phyloP scores from a whole-genome alignment of 495 filamentous ascomycete species.

The Antarctomyces pellizariae region DNA sequence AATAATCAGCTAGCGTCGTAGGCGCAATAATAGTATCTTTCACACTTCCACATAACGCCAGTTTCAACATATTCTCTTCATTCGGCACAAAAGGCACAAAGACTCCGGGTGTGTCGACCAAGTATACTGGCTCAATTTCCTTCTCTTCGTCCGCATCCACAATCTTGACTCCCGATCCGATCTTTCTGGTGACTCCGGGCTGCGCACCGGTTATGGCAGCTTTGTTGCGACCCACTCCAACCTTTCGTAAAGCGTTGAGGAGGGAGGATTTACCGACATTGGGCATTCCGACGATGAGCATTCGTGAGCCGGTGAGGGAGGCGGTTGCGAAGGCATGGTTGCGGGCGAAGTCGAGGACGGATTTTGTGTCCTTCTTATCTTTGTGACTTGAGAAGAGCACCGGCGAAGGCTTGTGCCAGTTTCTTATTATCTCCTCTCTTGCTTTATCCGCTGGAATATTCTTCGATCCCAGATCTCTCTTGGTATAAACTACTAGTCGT shows the following conservation, averaged over 20 bases:
- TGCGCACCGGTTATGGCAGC: conserved; percentile 64
- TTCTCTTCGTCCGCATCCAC: conserved; percentile 12
- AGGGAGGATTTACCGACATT: conserved; percentile 87
- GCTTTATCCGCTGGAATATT: conserved; percentile 11
- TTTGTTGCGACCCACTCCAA: conserved; percentile 39
- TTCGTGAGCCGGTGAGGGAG: conserved; percentile 43
- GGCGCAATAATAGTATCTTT: conserved; percentile 66
- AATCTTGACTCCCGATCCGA: conserved; percentile 66
- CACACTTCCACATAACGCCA: conserved; percentile 73
- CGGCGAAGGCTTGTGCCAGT: conserved; percentile 30
- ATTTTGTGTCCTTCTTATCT: conserved; percentile 9
- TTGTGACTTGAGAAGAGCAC: conserved; percentile 31
- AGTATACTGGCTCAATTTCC: conserved; percentile 18
- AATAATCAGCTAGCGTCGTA: conserved; percentile 62
- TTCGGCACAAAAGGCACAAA: conserved; percentile 80
- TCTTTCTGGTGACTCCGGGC: conserved; percentile 74
- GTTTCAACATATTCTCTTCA: conserved; percentile 73
- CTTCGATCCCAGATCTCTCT: conserved; percentile 41
- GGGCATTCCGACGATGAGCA: conserved; percentile 88
- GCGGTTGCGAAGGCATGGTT: conserved; percentile 20
- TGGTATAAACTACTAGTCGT: conserved; percentile 78
- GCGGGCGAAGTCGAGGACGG: conserved; percentile 32
- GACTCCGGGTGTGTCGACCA: conserved; percentile 46
- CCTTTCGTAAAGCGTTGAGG: conserved; percentile 58
- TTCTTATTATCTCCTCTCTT: conserved; percentile 27